Conservation (phyloP, 2,329 filamentous ascomycete species). For the Fusarium sp. region DNA sequence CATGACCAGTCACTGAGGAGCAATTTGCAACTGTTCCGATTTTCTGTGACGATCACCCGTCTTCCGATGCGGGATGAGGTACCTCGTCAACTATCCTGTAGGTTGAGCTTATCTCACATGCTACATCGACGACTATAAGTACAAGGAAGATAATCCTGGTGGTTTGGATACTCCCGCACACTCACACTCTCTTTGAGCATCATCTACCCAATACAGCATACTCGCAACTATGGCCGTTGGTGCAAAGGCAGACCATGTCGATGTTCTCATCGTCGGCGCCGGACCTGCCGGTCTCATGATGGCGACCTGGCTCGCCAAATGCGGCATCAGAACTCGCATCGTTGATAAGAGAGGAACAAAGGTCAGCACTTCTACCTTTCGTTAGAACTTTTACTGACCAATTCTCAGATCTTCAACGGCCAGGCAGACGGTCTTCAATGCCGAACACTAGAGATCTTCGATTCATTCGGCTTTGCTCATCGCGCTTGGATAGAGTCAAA, state of each 20-base stretch:
- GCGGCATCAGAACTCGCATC: slow-evolving; percentile 32
- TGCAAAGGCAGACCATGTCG: slow-evolving; percentile 5
- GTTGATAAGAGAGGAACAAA: slow-evolving; percentile 35
- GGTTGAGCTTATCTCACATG: too few species aligned
- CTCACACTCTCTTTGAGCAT: accelerated
- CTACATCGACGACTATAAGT: not conserved
- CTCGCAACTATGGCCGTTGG: not conserved
- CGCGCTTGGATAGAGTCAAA: slow-evolving; percentile 75
- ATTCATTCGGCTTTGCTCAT: slow-evolving; percentile 77
- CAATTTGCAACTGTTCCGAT: not conserved
- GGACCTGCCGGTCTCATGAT: slow-evolving; percentile 12
- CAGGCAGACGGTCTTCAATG: slow-evolving; percentile 38
- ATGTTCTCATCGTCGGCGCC: slow-evolving; percentile 12
- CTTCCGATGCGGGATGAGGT: not conserved
- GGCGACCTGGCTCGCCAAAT: slow-evolving; percentile 18
- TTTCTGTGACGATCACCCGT: not conserved
- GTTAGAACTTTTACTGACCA: not conserved
- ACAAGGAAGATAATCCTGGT: not conserved
- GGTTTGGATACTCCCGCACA: not conserved
- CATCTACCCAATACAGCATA: accelerated
- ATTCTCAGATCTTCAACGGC: not conserved
- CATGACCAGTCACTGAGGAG: not conserved
- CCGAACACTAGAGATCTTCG: slow-evolving; percentile 73
- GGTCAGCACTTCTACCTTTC: accelerated
- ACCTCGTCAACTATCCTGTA: not conserved